These are phyloP conservation scores for Colletotrichum godetiae DNA, from an alignment of 2,329 filamentous ascomycete species.

Conservation along the genomic window DNA sequence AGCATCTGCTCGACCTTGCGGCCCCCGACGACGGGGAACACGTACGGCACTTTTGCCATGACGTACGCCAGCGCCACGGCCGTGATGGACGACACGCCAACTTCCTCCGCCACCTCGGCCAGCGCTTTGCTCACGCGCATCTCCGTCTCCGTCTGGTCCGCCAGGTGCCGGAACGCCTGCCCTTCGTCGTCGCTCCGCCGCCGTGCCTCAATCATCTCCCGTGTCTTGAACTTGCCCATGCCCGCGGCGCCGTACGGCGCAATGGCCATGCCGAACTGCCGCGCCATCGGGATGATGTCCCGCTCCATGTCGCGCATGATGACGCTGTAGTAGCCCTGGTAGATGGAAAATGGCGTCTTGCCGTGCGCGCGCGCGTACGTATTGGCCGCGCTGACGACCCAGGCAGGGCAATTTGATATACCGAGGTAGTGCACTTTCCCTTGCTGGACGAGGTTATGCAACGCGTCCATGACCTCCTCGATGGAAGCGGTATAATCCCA, in stretches of 20 bases:
- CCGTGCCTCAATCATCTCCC: conserved; percentile 46
- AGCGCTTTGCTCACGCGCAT: conserved; percentile 66
- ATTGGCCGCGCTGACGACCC: conserved; percentile 52
- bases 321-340: conserved; percentile 52
- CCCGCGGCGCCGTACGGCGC: conserved; percentile 71
- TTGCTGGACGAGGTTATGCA: conserved; percentile 52
- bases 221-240: conserved; percentile 60
- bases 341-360: conserved; percentile 50
- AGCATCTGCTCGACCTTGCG: conserved; percentile 63
- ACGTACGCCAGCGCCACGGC: conserved; percentile 67
- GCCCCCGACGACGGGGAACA: conserved; percentile 65
- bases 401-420: conserved; percentile 52
- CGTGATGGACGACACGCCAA: conserved; percentile 67
- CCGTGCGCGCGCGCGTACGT: conserved; percentile 49
- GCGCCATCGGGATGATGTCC: conserved; percentile 55
- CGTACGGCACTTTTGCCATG: conserved; percentile 61
- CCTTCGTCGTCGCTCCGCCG: conserved; percentile 49
- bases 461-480: conserved; percentile 54
- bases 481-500: conserved; percentile 56
- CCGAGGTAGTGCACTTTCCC: conserved; percentile 56
- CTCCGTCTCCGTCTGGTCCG: conserved; percentile 58
- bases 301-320: conserved; percentile 50
- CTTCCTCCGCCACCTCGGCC: conserved; percentile 67
- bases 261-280: conserved; percentile 60
- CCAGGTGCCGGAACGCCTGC: conserved; percentile 42